Percentiles rank a stretch among this genome's conserved stretches.
Conservation (phyloP, 805 yeast genomes). For the Kodamaea leandrae region DNA sequence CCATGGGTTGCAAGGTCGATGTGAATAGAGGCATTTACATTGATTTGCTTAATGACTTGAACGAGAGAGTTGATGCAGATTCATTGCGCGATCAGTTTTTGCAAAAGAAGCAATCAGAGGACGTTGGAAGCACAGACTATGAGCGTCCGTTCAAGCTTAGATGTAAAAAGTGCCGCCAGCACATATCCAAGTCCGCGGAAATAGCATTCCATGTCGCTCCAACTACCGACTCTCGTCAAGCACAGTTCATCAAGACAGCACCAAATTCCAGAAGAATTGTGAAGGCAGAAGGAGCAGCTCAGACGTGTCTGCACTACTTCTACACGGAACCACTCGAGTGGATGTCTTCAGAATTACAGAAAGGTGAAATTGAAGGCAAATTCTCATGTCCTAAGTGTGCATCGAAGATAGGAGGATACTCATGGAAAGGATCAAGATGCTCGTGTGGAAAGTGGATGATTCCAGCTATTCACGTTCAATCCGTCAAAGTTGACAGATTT, state of each 20-base stretch:
- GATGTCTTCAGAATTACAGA: constrained; percentile 81
- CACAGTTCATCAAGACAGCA: constrained; percentile 63
- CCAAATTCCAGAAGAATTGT: constrained; percentile 60
- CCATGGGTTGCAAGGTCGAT: constrained; percentile 29
- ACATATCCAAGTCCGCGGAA: constrained; percentile 60
- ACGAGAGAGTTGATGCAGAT: constrained; percentile 36
- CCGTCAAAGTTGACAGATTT: constrained; percentile 69
- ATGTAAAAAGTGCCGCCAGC: constrained; percentile 79
- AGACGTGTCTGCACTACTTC: constrained; percentile 77
- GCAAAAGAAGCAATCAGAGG: not conserved
- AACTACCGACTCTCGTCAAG: constrained; percentile 58
- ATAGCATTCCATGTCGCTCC: constrained; percentile 69
- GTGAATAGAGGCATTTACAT: constrained; percentile 21
- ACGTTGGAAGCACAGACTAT: constrained; percentile 12
- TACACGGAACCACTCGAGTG: constrained; percentile 79
- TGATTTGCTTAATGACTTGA: constrained; percentile 24
- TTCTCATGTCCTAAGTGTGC: constrained; percentile 81
- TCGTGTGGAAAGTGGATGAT: constrained; percentile 95
- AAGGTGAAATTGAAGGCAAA: constrained; percentile 82
- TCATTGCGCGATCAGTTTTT: constrained; percentile 21
- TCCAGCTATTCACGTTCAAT: constrained; percentile 82
- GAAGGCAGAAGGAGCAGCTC: constrained; percentile 54
- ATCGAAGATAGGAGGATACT: constrained; percentile 84
- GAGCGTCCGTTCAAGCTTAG: constrained; percentile 42
- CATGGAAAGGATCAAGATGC: constrained; percentile 93